Conservation (phyloP, 2,329 filamentous ascomycete species). For the Aspergillus calidoustus region DNA sequence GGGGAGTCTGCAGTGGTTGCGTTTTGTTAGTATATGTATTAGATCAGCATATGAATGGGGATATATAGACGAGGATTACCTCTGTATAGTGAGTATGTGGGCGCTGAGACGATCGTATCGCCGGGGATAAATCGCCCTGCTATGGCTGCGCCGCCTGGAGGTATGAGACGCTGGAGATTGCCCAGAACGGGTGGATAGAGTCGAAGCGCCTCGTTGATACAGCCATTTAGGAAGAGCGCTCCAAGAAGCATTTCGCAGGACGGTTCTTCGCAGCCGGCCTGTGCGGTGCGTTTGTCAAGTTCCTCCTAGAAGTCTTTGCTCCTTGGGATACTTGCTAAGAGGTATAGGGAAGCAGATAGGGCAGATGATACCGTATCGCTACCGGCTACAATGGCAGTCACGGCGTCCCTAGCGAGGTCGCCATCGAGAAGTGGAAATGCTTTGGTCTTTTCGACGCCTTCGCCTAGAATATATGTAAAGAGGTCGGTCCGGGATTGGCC, state of each 20-base stretch:
- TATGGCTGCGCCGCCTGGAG: neutral
- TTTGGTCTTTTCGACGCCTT: too few relatives aligned
- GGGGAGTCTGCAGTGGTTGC: neutral
- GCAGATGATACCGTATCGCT: slow-evolving; percentile 12
- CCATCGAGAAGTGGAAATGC: too few relatives aligned
- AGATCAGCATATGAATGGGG: too few relatives aligned
- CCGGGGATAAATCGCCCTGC: slow-evolving; percentile 8
- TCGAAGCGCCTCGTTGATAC: slow-evolving; percentile 14
- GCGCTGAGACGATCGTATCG: neutral
- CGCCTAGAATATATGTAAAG: too few relatives aligned
- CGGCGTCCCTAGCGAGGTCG: too few relatives aligned
- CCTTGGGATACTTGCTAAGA: slow-evolving; percentile 5
- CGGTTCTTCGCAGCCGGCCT: neutral
- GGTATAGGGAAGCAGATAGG: neutral
- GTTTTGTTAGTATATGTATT: neutral
- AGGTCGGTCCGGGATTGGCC: too few relatives aligned
- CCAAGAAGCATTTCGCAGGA: neutral
- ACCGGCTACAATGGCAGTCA: too few relatives aligned
- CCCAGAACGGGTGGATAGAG: slow-evolving; percentile 8
- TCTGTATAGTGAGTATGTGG: neutral
- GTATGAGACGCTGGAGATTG: neutral
- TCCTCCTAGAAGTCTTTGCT: slow-evolving; percentile 3
- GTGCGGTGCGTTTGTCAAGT: neutral
- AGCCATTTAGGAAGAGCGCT: slow-evolving; percentile 3
- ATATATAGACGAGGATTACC: neutral